Base-by-base conservation (phyloP, 345 rosid genomes). In the Lagerstroemia speciosa region DNA sequence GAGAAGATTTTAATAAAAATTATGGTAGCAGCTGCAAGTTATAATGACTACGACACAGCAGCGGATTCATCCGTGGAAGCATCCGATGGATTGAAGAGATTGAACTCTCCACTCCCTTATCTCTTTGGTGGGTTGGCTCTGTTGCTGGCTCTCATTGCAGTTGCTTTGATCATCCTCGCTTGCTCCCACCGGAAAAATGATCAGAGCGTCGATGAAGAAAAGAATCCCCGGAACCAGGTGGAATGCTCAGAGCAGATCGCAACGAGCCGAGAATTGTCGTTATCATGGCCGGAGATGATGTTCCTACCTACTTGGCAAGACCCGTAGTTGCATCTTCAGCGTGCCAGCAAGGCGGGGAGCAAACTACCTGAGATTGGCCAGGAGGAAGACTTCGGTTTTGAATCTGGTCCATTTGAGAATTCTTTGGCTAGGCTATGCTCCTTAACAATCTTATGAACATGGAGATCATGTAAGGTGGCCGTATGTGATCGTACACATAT, bases 101-200 rank as follows among this genome's bases (percentile, higher is more conserved):
- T 78, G 71, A 72, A 79, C 67, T 77, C 92, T 70, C 82, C 88
- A 4, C 8, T 85, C 40, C 83, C 88, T 24, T 85, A 78, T 38
- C 80, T 86, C 38, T 73, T 87, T 63, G 83, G 80, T 6, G 84
- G 84, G 17, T 50, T 88, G 67, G 87, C 76, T 15, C 24, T 83
- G 57, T 76, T 84, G 90, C 27, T 89, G 36, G 81, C 73, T 53
- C 78, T 87, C 34, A 73, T 89, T 17, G 74, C 77, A 0, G 15
- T 81, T 31, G 79, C 88, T 31, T 55, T 53, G 29, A 53, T 53
- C 0, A 53, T 53, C 9, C 60, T 53, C 30, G 60, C 60, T 53
- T 53, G 60, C 30, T 53, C 60, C 27, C 60, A 53, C 60, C 12
- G 60, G 14, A n/a, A 7, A 7, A 24, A 53, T n/a, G 29, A 53